These are phyloP conservation scores for Pseudogymnoascus sp. DNA, from an alignment of 2,329 filamentous ascomycete genomes.

Conservation along the genomic window DNA sequence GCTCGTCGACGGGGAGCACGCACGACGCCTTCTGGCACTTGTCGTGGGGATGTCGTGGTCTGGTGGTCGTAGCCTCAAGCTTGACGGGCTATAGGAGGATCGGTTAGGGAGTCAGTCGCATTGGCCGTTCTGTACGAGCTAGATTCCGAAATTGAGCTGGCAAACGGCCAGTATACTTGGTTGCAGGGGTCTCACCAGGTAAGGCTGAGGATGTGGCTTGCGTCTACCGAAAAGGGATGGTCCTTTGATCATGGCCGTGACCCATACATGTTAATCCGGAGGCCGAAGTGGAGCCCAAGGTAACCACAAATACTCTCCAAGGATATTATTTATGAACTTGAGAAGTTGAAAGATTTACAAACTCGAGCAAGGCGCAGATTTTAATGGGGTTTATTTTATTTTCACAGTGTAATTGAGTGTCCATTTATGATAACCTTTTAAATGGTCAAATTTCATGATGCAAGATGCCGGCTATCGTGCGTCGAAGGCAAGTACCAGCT, in stretches of 20 bases:
- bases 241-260: not conserved
- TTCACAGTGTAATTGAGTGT: not conserved
- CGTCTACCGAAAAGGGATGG: slow-evolving; percentile 6
- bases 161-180: slow-evolving; percentile 3
- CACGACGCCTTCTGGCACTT: not conserved
- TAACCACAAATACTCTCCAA: not conserved
- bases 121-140: slow-evolving; percentile 3
- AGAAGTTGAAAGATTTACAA: not conserved
- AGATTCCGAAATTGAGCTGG: slow-evolving; percentile 7
- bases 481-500: not conserved
- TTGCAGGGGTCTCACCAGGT: slow-evolving; percentile 2
- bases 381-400: too few species aligned
- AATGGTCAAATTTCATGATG: not conserved
- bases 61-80: not conserved
- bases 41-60: not conserved
- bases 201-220: slow-evolving; percentile 7
- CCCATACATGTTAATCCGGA: slow-evolving; percentile 4
- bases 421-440: not conserved
- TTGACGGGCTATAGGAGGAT: slow-evolving; percentile 4
- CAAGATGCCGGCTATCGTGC: not conserved
- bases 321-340: not conserved
- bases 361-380: not conserved
- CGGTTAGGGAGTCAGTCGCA: slow-evolving; percentile 2
- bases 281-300: not conserved
- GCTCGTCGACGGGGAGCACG: not conserved